Base-by-base conservation (phyloP, 2,329 filamentous ascomycete species). In the Tothia fuscella region DNA sequence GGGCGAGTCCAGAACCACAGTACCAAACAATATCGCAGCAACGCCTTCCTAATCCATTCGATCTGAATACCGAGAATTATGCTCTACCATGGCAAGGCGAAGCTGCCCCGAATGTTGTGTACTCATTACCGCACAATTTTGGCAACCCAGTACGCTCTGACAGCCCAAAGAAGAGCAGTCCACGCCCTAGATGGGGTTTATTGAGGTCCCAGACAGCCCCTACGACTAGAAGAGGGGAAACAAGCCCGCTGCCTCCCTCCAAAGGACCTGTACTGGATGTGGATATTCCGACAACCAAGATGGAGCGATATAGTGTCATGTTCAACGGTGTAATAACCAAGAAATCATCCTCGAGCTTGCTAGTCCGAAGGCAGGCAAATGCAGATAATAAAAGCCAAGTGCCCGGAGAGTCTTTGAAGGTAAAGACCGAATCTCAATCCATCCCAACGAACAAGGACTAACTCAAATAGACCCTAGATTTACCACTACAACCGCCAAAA, bases 221-320 rank as follows among this genome's bases (percentile, higher is more conserved):
- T 2, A 41, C 20, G 16, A 29, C 2, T n/a, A 20, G 13, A 25
- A 24, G 4, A 19, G 34, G 29, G 16, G 4, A 16, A 3, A 31
- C 30, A 20, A 38, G 33, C 14, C 41, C 41, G 20, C 20, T 17
- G 12, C 21, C 31, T n/a, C 22, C 40, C 22, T 21, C 34, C 4
- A 39, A 28, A 33, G 57, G 50, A 16, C 60, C 58, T 3, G 51
- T 62, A 29, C 64, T 95, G 16, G 71, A 87, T 51, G 72, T 95
- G 13, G 76, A 88, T 40, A 91, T 95, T 44, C 88, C 89, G 1
- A 73, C 74, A 38, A 71, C 83, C 42, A 76, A 81, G 47, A 70
- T 96, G 70, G 89, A 95, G 56, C 71, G 89, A 37, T 96, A 94
- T 51, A 94, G 87, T 51, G 74, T 95, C 49, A 95, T 95, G 88